Percentiles rank a stretch among this genome's conserved stretches.
Conservation (phyloP, 2,329 filamentous ascomycete species). For the Fusarium succisae region DNA sequence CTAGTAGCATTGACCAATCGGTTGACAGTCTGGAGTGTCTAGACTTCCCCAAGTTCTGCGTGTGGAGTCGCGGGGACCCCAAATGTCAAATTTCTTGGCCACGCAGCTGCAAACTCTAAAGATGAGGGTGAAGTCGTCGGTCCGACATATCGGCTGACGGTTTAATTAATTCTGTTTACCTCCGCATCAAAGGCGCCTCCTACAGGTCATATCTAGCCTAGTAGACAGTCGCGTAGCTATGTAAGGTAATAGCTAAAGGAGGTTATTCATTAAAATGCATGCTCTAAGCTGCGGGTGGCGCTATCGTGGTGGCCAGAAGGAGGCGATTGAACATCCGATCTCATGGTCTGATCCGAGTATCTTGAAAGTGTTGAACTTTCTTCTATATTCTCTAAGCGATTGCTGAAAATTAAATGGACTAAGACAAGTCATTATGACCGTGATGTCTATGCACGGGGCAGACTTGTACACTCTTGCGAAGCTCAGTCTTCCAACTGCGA, state of each 20-base stretch:
- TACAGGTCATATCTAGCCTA: not conserved
- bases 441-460: accelerated
- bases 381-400: no score
- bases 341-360: not conserved
- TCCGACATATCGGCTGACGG: not conserved
- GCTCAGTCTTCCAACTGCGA: accelerated
- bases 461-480: not conserved
- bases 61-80: not conserved
- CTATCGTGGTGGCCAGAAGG: not conserved
- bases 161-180: not conserved
- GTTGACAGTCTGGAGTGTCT: not conserved
- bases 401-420: accelerated
- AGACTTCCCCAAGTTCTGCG: not conserved
- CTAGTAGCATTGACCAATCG: not conserved
- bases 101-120: not conserved
- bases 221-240: no score
- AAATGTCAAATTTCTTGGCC: not conserved
- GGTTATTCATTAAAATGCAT: not conserved
- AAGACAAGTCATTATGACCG: accelerated
- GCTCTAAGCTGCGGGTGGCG: not conserved
- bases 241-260: no score
- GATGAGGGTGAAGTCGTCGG: not conserved
- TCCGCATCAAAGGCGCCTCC: not conserved
- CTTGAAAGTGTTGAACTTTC: no score
- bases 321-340: not conserved